A percentile compares a stretch with the other conserved stretches of the same genome.
Evolutionary conservation across 2,329 filamentous ascomycete species (phyloP).

Genomic region (Hyphodiscus sp.): DNA sequence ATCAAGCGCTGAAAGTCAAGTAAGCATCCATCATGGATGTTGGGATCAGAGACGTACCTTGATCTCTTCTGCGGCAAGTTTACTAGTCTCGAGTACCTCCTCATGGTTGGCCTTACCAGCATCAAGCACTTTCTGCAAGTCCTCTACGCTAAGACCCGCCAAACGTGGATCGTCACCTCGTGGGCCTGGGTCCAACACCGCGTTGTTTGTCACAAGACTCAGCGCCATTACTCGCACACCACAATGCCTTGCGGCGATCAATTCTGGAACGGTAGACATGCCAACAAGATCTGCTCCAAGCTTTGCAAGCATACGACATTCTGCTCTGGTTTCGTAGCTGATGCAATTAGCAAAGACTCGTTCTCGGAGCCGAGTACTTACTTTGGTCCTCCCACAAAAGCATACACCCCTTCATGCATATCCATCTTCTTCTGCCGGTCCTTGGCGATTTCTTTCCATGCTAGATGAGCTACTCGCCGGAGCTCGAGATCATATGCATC

Average conservation of each 20-base stretch:
- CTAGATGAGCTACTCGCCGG: constrained; percentile 11
- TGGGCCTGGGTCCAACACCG: constrained; percentile 51
- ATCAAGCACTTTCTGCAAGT: constrained; percentile 49
- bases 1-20: constrained; percentile 4
- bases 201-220: constrained; percentile 60
- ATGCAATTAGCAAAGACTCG: constrained; percentile 5
- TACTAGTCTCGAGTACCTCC: constrained; percentile 57
- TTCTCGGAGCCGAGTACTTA: constrained; percentile 1
- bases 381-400: constrained; percentile 17
- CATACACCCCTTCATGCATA: constrained; percentile 16
- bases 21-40: constrained; percentile 1
- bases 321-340: constrained; percentile 56
- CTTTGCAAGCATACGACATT: constrained; percentile 54
- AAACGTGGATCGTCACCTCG: constrained; percentile 50
- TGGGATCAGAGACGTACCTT: constrained; percentile 7
- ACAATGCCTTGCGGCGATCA: constrained; percentile 57
- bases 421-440: constrained; percentile 1
- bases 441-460: constrained; percentile 9
- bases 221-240: constrained; percentile 58
- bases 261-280: constrained; percentile 65
- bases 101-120: constrained; percentile 57
- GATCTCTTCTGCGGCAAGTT: constrained; percentile 48
- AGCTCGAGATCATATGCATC: constrained; percentile 20
- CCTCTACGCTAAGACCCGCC: constrained; percentile 40
- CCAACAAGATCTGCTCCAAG: constrained; percentile 63